Evolutionary conservation across 2,329 filamentous ascomycete genomes (phyloP), one percentile per base, ranked within the genome.

Genomic region (Fusarium transvaalense): DNA sequence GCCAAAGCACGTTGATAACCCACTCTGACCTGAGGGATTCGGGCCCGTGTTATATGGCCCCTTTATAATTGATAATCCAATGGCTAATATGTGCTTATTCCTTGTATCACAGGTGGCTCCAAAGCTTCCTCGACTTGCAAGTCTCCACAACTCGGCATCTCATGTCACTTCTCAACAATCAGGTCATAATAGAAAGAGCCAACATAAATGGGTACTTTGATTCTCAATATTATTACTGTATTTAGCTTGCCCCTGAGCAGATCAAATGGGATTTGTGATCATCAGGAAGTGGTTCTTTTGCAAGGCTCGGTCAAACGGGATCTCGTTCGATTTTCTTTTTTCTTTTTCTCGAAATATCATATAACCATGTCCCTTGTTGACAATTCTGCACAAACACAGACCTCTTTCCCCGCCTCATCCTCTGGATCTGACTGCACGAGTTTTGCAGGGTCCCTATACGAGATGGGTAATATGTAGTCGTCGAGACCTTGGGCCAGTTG

Each of bases 311-410:
- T 51, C 47, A 51, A 39, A 5, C 23, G 34, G 46, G 47, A 51
- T 38, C 17, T 29, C 15, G 15, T 38, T 45, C 27, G 29, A 19
- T 41, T 25, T 41, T 41, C 39, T 41, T 25, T 15, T 51, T 29
- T 38, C 34, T 50, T 50, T 15, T 39, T 39, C 23, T 38, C 47
- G n/a, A 17, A 29, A 27, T 51, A 51, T 27, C 23, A 38, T 10
- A 35, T 12, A 47, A 21, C 34, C 34, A 31, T 39, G 23, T 14
- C 35, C 19, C 19, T 27, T 46, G 17, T 35, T 41, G 9, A n/a
- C 23, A 52, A 47, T 27, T 32, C 42, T 64, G 31, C 29, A 39
- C 38, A 59, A 50, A 52, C 41, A 66, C 55, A 63, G 52, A 56
- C 47, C 47, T 38, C n/a, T 15, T 17, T 19, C n/a, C n/a, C 47